Conservation (phyloP, 148 eudicot species). For the Rhododendron kiyosumense region DNA sequence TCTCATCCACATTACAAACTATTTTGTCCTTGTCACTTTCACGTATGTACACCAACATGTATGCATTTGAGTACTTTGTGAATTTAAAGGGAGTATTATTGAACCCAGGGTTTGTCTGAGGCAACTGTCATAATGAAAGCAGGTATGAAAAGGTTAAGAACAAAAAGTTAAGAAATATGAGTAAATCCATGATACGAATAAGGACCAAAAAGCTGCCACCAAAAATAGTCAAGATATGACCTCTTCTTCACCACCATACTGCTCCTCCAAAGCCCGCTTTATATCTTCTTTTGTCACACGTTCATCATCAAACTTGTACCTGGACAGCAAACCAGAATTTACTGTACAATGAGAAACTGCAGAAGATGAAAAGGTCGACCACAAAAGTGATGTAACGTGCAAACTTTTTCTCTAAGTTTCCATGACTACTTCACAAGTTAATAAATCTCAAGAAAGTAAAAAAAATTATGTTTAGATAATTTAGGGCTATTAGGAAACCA, state of each 20-base stretch:
- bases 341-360: neutral
- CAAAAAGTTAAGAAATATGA: neutral
- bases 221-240: constrained; percentile 23
- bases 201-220: neutral
- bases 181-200: neutral
- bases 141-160: constrained; percentile 8
- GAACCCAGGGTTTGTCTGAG: constrained; percentile 93
- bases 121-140: constrained; percentile 41
- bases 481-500: neutral
- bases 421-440: neutral
- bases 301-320: constrained; percentile 98
- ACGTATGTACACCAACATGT: constrained; percentile 97
- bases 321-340: constrained; percentile 19
- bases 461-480: neutral
- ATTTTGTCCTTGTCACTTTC: constrained; percentile 91
- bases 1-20: constrained; percentile 90
- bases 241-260: constrained; percentile 99
- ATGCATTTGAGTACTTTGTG: constrained; percentile 95
- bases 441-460: neutral
- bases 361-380: neutral
- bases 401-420: neutral
- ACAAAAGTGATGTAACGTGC: neutral
- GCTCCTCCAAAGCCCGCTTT: constrained; percentile 93
- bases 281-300: constrained; percentile 90
- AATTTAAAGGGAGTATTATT: constrained; percentile 88